Conservation (phyloP, 2,329 filamentous ascomycete genomes). For the Harringtonia aguacate region DNA sequence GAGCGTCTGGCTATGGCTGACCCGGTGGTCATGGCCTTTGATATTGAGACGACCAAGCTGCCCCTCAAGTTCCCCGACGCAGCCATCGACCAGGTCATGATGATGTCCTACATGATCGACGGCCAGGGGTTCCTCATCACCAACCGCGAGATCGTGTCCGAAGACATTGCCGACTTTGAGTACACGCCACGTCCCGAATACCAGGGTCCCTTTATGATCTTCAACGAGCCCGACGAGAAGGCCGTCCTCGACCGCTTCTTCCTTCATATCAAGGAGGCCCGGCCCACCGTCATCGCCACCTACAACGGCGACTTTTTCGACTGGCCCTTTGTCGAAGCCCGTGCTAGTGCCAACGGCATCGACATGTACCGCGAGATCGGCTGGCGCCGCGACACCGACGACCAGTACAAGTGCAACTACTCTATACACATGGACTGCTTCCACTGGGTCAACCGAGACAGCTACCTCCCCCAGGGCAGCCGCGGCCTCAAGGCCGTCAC, state of each 20-base stretch:
- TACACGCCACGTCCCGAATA: conserved; percentile 98
- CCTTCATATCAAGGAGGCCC: conserved; percentile 85
- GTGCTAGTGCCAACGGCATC: conserved; percentile 88
- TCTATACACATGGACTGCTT: conserved; percentile 99
- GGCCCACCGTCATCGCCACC: conserved; percentile 95
- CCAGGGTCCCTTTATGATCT: conserved; percentile 89
- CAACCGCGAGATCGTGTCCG: conserved; percentile 93
- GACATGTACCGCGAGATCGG: conserved; percentile 99
- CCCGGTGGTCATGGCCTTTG: conserved; percentile 96
- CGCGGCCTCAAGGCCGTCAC: conserved; percentile 96
- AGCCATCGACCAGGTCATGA: conserved; percentile 94
- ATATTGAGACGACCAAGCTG: conserved; percentile 95
- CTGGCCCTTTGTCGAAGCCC: conserved; percentile 95
- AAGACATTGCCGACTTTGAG: conserved; percentile 95
- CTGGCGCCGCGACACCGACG: conserved; percentile 89
- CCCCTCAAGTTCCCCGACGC: conserved; percentile 96
- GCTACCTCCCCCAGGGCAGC: conserved; percentile 93
- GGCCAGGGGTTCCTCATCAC: conserved; percentile 97
- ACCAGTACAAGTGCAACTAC: conserved; percentile 92
- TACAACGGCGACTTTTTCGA: conserved; percentile 99
- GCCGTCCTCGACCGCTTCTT: conserved; percentile 85
- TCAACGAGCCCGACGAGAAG: conserved; percentile 95
- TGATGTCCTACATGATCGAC: conserved; percentile 99
- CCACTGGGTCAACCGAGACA: conserved; percentile 97
- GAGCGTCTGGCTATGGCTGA: conserved; percentile 85